A percentile compares a stretch with the other conserved stretches of the same genome.
These are phyloP conservation scores for Glebionis coronaria DNA, from an alignment of 129 eudicot species.

Conservation along the genomic window DNA sequence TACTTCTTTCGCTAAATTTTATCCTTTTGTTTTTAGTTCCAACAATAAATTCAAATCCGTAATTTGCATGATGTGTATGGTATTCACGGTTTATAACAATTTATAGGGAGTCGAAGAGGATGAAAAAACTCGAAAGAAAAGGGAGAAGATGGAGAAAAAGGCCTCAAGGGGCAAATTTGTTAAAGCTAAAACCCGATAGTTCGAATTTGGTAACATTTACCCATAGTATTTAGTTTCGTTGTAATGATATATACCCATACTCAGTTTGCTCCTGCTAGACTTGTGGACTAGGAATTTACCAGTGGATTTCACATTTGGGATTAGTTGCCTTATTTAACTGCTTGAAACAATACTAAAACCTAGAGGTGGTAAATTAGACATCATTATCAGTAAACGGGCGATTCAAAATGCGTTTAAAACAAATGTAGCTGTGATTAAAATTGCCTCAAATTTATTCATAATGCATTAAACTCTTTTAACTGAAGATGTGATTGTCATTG, in stretches of 20 bases:
- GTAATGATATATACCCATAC: constrained; percentile 12
- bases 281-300: neutral
- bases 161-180: constrained; percentile 76
- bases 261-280: constrained; percentile 5
- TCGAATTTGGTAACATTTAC: neutral
- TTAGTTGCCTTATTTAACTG: neutral
- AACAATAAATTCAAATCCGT: neutral
- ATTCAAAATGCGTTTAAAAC: too few relatives aligned
- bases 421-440: too few relatives aligned
- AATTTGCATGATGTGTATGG: constrained; percentile 1
- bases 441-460: too few relatives aligned
- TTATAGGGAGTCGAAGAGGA: constrained; percentile 75
- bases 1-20: constrained; percentile 17
- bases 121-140: constrained; percentile 83
- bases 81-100: constrained; percentile 11
- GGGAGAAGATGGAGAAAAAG: constrained; percentile 90
- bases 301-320: neutral
- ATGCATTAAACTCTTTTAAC: too few relatives aligned
- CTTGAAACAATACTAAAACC: neutral
- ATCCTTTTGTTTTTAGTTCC: neutral
- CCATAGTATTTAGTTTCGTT: constrained; percentile 6
- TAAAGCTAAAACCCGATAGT: constrained; percentile 55
- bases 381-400: too few relatives aligned
- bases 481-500: too few relatives aligned
- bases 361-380: too few relatives aligned